Percentiles rank a stretch among this genome's conserved stretches.
Conservation (phyloP, 2,329 filamentous ascomycete species). For the Huntiella decipiens region DNA sequence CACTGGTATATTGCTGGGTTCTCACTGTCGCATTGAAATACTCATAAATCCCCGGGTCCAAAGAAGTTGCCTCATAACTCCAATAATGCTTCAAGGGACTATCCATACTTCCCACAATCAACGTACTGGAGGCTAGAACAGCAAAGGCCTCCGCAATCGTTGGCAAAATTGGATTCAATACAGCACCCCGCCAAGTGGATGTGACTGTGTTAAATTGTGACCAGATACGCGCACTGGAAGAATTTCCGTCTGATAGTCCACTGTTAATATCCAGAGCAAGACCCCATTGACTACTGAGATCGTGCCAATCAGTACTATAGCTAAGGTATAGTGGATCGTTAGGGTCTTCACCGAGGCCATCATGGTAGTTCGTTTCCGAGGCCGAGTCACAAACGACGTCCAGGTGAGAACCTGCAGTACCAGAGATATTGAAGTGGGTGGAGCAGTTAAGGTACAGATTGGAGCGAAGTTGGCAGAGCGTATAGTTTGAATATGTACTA, state of each 20-base stretch:
- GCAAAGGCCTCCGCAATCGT: slow-evolving; percentile 58
- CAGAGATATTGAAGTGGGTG: slow-evolving; percentile 38
- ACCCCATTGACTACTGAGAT: slow-evolving; percentile 34
- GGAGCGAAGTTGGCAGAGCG: slow-evolving; percentile 48
- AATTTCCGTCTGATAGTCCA: slow-evolving; percentile 34
- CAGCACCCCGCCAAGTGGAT: background rate
- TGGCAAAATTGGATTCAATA: slow-evolving; percentile 24
- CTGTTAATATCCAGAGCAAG: slow-evolving; percentile 35
- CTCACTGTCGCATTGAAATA: slow-evolving; percentile 44
- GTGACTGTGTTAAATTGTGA: slow-evolving; percentile 27
- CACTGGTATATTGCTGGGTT: slow-evolving; percentile 52
- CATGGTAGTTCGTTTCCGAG: no score
- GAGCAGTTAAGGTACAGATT: slow-evolving; percentile 47
- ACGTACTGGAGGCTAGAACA: slow-evolving; percentile 46
- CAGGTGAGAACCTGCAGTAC: slow-evolving; percentile 38
- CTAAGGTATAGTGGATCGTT: slow-evolving; percentile 19
- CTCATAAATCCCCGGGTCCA: slow-evolving; percentile 27
- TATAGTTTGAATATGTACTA: slow-evolving; percentile 29
- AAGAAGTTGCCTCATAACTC: slow-evolving; percentile 20
- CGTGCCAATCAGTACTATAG: background rate
- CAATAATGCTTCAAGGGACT: slow-evolving; percentile 42
- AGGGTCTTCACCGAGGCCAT: slow-evolving; percentile 21
- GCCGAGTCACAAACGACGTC: slow-evolving; percentile 33
- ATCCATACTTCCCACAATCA: slow-evolving; percentile 39
- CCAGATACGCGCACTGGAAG: slow-evolving; percentile 38